These are phyloP conservation scores for Pythium oligandrum DNA, from an alignment of 352 stramenopile genomes.

Conservation along the genomic window DNA sequence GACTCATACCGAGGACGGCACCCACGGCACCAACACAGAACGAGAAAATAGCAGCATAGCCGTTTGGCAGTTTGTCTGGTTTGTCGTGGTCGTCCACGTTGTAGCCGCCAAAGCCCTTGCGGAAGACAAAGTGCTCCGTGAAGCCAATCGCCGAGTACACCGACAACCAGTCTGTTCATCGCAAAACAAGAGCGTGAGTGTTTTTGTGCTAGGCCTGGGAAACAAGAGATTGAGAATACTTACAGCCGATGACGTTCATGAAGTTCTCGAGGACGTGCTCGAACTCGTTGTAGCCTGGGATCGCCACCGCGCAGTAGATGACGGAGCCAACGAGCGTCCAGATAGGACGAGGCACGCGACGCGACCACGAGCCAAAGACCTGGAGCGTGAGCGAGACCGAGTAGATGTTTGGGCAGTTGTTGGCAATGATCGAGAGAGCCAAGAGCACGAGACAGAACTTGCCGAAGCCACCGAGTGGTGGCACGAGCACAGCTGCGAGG, in stretches of 20 bases:
- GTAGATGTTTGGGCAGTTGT: slow-evolving; percentile 56
- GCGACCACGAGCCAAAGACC: slow-evolving; percentile 32
- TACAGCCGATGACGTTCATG: slow-evolving; percentile 47
- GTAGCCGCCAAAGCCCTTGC: slow-evolving; percentile 37
- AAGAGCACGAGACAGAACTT: slow-evolving; percentile 38
- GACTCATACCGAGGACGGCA: slow-evolving; percentile 36
- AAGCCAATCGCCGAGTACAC: slow-evolving; percentile 31
- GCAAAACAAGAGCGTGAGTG: too few relatives aligned
- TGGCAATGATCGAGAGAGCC: slow-evolving; percentile 44
- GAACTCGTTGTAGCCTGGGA: slow-evolving; percentile 36
- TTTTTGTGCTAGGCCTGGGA: too few relatives aligned
- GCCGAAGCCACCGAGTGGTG: slow-evolving; percentile 30
- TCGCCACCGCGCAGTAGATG: slow-evolving; percentile 32
- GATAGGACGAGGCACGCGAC: slow-evolving; percentile 28
- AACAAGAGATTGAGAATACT: not conserved
- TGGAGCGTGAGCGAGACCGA: slow-evolving; percentile 40
- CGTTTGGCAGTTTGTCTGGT: slow-evolving; percentile 31
- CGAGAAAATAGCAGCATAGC: slow-evolving; percentile 37
- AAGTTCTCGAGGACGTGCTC: slow-evolving; percentile 42
- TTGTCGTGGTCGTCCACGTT: slow-evolving; percentile 39
- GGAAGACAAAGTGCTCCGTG: slow-evolving; percentile 40
- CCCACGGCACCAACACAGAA: slow-evolving; percentile 31
- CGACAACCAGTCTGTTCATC: slow-evolving; percentile 26
- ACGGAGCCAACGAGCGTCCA: slow-evolving; percentile 34
- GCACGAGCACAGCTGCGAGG: slow-evolving; percentile 30